These are phyloP conservation scores for Paramecium tetraurelia DNA, from an alignment of 73 alveolate genomes.

Conservation along the genomic window DNA sequence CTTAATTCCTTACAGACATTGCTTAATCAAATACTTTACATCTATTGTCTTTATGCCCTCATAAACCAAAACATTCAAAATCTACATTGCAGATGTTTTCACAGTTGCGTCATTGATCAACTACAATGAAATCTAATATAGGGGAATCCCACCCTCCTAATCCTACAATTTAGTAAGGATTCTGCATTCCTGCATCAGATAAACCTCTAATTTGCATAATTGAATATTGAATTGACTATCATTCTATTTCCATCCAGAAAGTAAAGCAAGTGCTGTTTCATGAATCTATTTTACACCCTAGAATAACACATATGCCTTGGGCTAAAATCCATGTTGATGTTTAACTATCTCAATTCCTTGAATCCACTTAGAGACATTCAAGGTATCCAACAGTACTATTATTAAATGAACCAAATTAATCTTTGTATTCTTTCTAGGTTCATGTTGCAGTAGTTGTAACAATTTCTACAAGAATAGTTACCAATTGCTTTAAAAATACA, in stretches of 20 bases:
- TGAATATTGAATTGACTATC: background rate
- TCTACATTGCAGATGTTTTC: background rate
- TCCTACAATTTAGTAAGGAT: background rate
- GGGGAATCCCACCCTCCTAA: background rate
- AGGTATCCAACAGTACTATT: background rate
- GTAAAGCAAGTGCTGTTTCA: background rate
- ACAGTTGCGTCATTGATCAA: background rate
- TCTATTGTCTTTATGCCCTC: background rate
- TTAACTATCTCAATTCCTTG: background rate
- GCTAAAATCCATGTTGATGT: background rate
- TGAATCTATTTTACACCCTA: background rate
- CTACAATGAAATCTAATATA: background rate
- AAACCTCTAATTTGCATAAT: background rate
- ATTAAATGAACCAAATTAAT: background rate
- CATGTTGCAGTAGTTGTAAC: background rate
- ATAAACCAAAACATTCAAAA: background rate
- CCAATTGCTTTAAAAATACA: slow-evolving; percentile 29
- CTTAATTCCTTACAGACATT: background rate
- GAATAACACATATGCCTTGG: background rate
- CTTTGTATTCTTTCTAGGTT: background rate
- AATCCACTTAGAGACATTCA: slow-evolving; percentile 30
- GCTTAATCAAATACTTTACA: background rate
- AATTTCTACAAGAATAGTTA: background rate
- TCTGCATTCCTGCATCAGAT: background rate
- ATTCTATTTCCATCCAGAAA: background rate